These are phyloP conservation scores for Claviceps digitariae DNA, from an alignment of 2,329 filamentous ascomycete genomes.

Conservation along the genomic window DNA sequence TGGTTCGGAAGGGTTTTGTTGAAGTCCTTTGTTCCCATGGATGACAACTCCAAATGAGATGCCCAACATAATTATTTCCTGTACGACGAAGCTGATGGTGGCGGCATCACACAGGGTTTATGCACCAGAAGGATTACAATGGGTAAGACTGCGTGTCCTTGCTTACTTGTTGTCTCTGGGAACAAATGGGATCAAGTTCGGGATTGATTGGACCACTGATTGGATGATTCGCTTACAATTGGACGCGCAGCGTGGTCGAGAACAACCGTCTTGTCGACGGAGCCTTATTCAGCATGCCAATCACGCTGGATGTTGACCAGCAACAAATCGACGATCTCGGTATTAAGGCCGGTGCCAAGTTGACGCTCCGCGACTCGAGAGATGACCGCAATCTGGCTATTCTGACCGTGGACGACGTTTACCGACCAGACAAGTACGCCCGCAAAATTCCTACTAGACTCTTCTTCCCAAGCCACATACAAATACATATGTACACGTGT, in stretches of 20 bases:
- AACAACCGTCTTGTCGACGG: constrained; percentile 78
- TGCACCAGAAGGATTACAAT: constrained; percentile 95
- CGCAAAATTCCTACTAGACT: background rate
- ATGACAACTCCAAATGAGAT: background rate
- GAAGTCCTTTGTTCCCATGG: no score
- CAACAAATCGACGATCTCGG: constrained; percentile 59
- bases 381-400: constrained; percentile 96
- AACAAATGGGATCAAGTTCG: no score
- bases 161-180: background rate
- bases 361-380: constrained; percentile 87
- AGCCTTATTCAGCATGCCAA: constrained; percentile 91
- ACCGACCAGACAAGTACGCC: constrained; percentile 82
- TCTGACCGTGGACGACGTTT: constrained; percentile 88
- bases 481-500: no score
- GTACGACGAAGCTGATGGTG: constrained; percentile 2
- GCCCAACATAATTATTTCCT: background rate
- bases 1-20: constrained; percentile 1
- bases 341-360: constrained; percentile 65
- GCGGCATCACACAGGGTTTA: constrained; percentile 53
- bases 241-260: constrained; percentile 60
- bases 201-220: no score
- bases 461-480: background rate
- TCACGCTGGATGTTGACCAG: constrained; percentile 76
- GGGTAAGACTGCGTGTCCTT: constrained; percentile 42
- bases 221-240: background rate